Percentiles rank a stretch among this genome's conserved stretches.
Evolutionary conservation across 352 stramenopile genomes (phyloP).

Genomic region (Phytophthora crassamura): DNA sequence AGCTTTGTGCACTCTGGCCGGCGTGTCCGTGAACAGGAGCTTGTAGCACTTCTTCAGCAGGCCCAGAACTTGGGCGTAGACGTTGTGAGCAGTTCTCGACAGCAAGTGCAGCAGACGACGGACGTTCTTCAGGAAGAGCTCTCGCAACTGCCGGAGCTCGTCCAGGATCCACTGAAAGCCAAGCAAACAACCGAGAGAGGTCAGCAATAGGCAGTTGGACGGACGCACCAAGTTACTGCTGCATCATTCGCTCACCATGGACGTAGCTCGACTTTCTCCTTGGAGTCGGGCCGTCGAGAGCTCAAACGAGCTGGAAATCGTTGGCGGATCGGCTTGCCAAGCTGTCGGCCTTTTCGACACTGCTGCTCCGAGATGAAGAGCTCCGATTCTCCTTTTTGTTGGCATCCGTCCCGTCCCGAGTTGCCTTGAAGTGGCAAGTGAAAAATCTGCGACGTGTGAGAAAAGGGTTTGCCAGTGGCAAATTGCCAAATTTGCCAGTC

Average conservation of each 20-base stretch:
- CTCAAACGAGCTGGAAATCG: constrained; percentile 5
- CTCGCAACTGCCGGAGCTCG: constrained; percentile 20
- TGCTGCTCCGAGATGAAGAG: background rate
- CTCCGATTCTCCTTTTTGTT: background rate
- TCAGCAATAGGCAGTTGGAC: background rate
- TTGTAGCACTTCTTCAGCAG: constrained; percentile 24
- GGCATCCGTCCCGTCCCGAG: constrained; percentile 25
- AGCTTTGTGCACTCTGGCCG: constrained; percentile 10
- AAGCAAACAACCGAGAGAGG: constrained; percentile 15
- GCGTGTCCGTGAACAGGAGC: constrained; percentile 25
- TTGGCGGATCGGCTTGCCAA: background rate
- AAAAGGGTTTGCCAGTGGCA: constrained; percentile 1
- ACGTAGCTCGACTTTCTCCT: constrained; percentile 12
- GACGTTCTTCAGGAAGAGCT: constrained; percentile 33
- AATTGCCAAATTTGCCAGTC: background rate
- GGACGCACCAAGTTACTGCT: background rate
- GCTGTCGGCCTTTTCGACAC: constrained; percentile 13
- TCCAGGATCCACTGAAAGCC: constrained; percentile 24
- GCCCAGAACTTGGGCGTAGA: constrained; percentile 7
- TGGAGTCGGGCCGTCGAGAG: constrained; percentile 1
- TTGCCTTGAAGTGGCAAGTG: constrained; percentile 17
- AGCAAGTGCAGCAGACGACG: constrained; percentile 26
- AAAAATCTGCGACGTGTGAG: constrained; percentile 36
- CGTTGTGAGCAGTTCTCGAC: constrained; percentile 13
- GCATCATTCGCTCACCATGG: constrained; percentile 28